Evolutionary conservation across 1,284 basidiomycete species (phyloP).

Genomic region (Tilletia horrida): DNA sequence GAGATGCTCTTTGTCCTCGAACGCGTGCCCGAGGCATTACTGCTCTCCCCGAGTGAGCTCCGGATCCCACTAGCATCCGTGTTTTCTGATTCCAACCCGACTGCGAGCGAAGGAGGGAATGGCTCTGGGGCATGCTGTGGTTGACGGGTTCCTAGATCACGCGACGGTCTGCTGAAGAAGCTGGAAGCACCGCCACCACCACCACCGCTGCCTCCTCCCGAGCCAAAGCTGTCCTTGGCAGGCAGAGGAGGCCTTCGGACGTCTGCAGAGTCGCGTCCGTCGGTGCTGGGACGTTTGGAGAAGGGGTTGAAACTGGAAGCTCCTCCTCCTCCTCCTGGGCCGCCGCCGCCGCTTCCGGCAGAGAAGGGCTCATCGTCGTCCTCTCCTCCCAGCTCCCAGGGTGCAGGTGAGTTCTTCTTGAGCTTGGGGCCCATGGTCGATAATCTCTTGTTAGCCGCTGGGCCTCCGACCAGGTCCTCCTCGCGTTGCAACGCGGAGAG

Average conservation of each 20-base stretch:
- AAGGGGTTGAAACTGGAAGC: constrained; percentile 6
- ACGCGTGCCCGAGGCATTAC: constrained; percentile 28
- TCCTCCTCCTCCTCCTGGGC: neutral
- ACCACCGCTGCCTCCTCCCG: constrained; percentile 30
- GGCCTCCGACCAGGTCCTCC: neutral
- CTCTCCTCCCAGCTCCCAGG: constrained; percentile 41
- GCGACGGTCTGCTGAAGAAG: constrained; percentile 10
- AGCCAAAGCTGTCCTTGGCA: constrained; percentile 19
- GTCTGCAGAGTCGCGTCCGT: constrained; percentile 6
- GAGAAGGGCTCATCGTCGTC: constrained; percentile 22
- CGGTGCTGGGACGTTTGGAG: constrained; percentile 8
- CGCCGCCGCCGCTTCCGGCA: neutral
- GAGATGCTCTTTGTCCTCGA: constrained; percentile 43
- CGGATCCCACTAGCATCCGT: neutral
- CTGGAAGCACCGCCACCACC: constrained; percentile 1
- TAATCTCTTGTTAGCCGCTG: constrained; percentile 23
- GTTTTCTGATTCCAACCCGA: neutral
- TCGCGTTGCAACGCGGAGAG: neutral
- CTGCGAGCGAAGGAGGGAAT: no score
- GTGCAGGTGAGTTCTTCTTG: constrained; percentile 47
- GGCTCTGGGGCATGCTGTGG: neutral
- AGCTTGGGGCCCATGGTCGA: constrained; percentile 42
- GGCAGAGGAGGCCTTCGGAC: neutral
- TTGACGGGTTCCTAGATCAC: neutral
- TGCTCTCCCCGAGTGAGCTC: constrained; percentile 18